Percentiles rank a stretch among this genome's conserved stretches.
These are phyloP conservation scores for Colletotrichum zoysiae DNA, from an alignment of 2,329 filamentous ascomycete species.

Conservation along the genomic window DNA sequence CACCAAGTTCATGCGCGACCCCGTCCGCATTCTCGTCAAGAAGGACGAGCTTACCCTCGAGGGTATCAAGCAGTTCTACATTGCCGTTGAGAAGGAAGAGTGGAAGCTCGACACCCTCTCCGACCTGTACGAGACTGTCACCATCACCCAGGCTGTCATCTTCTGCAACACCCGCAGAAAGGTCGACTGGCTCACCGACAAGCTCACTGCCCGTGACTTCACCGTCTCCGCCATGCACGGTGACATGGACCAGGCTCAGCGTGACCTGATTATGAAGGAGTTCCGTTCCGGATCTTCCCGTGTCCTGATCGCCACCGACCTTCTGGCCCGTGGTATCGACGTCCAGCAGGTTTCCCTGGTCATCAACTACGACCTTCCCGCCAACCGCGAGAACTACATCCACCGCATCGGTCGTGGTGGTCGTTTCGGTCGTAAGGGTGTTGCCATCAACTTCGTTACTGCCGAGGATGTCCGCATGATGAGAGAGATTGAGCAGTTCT, in stretches of 20 bases:
- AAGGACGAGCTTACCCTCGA: slow-evolving; percentile 99
- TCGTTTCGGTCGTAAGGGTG: slow-evolving; percentile 99
- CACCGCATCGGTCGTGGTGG: slow-evolving; percentile 99
- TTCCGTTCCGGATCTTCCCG: slow-evolving; percentile 98
- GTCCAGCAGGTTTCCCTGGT: slow-evolving; percentile 99
- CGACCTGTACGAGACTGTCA: slow-evolving; percentile 99
- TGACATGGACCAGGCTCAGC: slow-evolving; percentile 98
- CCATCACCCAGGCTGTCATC: slow-evolving; percentile 99
- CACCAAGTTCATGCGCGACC: slow-evolving; percentile 99
- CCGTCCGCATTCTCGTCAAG: slow-evolving; percentile 99
- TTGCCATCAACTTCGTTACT: slow-evolving; percentile 99
- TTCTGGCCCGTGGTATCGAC: slow-evolving; percentile 99
- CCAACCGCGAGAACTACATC: slow-evolving; percentile 99
- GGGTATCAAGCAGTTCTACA: slow-evolving; percentile 99
- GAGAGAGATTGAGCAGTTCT: slow-evolving; percentile 99
- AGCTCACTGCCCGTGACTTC: slow-evolving; percentile 98
- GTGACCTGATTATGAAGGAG: slow-evolving; percentile 99
- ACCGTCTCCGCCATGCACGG: slow-evolving; percentile 99
- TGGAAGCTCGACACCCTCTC: slow-evolving; percentile 99
- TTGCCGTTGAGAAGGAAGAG: slow-evolving; percentile 99
- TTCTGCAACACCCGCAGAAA: slow-evolving; percentile 99
- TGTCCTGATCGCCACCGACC: slow-evolving; percentile 97
- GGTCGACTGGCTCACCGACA: slow-evolving; percentile 99
- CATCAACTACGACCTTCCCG: slow-evolving; percentile 99
- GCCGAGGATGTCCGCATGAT: slow-evolving; percentile 99